Conservation (phyloP, 257 asterid genomes). For the Schizonepeta tenuifolia region DNA sequence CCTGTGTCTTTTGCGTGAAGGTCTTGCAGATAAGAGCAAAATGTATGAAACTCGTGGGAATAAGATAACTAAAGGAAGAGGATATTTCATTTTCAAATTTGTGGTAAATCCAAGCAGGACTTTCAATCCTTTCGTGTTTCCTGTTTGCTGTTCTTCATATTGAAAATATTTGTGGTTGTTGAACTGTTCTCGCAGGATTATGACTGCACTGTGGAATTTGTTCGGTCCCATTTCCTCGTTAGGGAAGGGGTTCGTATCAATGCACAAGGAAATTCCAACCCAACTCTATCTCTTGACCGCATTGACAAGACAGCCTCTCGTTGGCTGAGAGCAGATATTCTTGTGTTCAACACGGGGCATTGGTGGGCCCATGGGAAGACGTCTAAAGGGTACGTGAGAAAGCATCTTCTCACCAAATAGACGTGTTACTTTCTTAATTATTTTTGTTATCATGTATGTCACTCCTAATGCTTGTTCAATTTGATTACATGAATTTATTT, state of each 20-base stretch:
- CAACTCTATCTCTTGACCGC: slow-evolving; percentile 84
- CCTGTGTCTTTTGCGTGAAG: slow-evolving; percentile 84
- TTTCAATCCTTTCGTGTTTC: neutral
- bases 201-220: slow-evolving; percentile 78
- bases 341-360: slow-evolving; percentile 90
- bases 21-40: slow-evolving; percentile 70
- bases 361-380: slow-evolving; percentile 99
- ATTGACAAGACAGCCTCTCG: slow-evolving; percentile 81
- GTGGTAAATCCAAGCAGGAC: slow-evolving; percentile 53
- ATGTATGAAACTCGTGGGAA: slow-evolving; percentile 88
- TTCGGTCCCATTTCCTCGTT: slow-evolving; percentile 93
- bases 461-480: slow-evolving; percentile 11
- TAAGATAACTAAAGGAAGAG: slow-evolving; percentile 93
- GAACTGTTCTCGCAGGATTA: slow-evolving; percentile 67
- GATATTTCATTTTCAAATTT: slow-evolving; percentile 81
- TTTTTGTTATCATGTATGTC: slow-evolving; percentile 18
- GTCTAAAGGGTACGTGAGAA: slow-evolving; percentile 72
- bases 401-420: neutral
- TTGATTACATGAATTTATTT: neutral
- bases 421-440: neutral
- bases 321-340: slow-evolving; percentile 94
- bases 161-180: neutral
- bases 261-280: slow-evolving; percentile 81
- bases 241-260: slow-evolving; percentile 84
- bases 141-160: neutral